Evolutionary conservation across 768 basidiomycete genomes (phyloP), one percentile per base, ranked within the genome.

Genomic region (Pleurotus pulmonarius): DNA sequence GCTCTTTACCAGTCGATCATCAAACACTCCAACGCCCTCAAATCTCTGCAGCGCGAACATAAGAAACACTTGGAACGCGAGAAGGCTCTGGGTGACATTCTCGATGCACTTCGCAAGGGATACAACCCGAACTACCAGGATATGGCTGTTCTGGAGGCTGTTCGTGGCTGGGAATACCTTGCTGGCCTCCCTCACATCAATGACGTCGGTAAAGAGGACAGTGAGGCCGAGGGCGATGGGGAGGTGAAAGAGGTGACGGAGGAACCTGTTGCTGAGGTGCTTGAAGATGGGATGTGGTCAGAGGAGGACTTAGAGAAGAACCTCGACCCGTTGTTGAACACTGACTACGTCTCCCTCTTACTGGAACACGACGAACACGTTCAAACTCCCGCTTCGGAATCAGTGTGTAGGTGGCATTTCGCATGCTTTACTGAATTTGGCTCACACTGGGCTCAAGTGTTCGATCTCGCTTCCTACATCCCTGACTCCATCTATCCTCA

Each of bases 121-220:
- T 98, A 97, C 74, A 99, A 99, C 69, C 96, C 96, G 13, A 99
- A 99, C 69, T 98, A 98, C 71, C 95, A 98, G 68, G 96, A 99
- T 67, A 98, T 99, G 96, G 94, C 94, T 2, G 96, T 98, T 47
- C 82, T 97, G 25, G 95, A 96, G 62, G 95, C 96, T 15, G 94
- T 98, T 13, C 86, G 94, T 46, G 95, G 94, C 12, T 98, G 92
- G 87, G 91, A 94, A 67, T 85, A 80, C 43, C 77, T 86, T 6
- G 85, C 87, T 11, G 80, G 81, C 1, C 70, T 90, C 16, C 86
- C 86, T 1, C 88, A 88, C 56, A 86, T 89, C 65, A 85, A 86
- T 59, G 86, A 90, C 47, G 78, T 81, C 6, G 80, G 75, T 24
- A 84, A 85, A 63, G 80, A 78, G 6, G 72, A 73, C 13, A 71